Base-by-base conservation (phyloP, 2,329 filamentous ascomycete genomes). In the Stagonosporopsis tanaceti region DNA sequence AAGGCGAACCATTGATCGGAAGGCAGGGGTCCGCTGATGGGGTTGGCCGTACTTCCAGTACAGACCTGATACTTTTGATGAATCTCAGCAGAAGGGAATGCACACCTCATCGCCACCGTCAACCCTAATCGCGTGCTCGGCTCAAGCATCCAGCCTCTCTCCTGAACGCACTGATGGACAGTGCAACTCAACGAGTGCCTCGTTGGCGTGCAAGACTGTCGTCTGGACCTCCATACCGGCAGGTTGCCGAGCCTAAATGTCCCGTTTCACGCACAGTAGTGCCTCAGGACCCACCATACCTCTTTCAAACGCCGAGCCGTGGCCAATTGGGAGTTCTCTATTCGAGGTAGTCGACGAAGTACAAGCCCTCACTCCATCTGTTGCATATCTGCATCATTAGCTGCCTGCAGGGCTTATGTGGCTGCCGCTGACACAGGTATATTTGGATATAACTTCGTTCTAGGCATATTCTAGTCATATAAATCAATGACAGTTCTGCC, bases 351-450 rank as follows among this genome's bases (percentile, higher is more conserved):
- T 57, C 27, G 44, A 44, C 9, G 12, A 45, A 32, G 37, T 39
- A 47, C 35, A 48, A 57, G 54, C 32, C 28, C 25, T 45, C 38
- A 34, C 42, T 34, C 37, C 15, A 35, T 14, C 9, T 52, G 54
- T 52, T 52, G 54, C 54, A 57, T 48, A 32, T 53, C 44, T 52
- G 54, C 48, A 48, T 44, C 25, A 37, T 44, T 51, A 57, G 44
- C 32, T 27, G 39, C 28, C 34, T 47, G 53, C 47, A 40, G 27
- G 53, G 40, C 53, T 56, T 41, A 50, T 37, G 45, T 24, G 27
- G 41, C 47, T 50, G 25, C 39, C 27, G 38, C 48, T 28, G 38
- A 35, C 38, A 52, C 25, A 41, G 8, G 20, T 45, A 42, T 47
- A 48, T 47, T 35, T 52, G 47, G 38, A 22, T 28, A 48, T 20